Evolutionary conservation across 2,329 filamentous ascomycete species (phyloP), one percentile per base, ranked within the genome.

Genomic region (Cladobotryum mycophilum): DNA sequence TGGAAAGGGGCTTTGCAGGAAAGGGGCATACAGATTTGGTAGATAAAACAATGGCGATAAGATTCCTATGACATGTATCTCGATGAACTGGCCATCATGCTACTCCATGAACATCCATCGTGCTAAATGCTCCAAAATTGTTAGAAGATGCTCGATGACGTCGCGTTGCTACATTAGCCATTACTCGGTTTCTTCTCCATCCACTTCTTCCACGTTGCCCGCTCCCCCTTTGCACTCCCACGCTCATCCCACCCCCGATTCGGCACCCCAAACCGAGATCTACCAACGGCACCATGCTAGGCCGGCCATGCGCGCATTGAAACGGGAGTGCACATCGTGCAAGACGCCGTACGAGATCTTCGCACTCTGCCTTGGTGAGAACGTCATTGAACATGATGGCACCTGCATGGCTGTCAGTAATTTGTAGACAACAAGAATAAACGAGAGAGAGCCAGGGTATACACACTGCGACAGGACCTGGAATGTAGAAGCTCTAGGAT

Each of bases 371-470:
- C 1, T 63, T 55, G 0, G 73, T 74, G 7, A 93, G 68, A 5
- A 70, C 62, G 60, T 95, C 89, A 58, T 92, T 92, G 68, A 95
- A 95, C 87, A 91, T 92, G 63, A 93, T 83, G 2, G 89, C 87
- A 35, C 72, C 75, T 77, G 6, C 9, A 14, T 0, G 1, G 1
- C 12, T 22, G 18, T 35, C 41, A 34, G 22, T 8, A 20, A 14
- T 13, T 14, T 18, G 44, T n/a, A 48, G 41, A 5, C 20, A 22
- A 20, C 20, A 17, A n/a, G 41, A 22, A n/a, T 11, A 20, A 5
- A 20, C 22, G 15, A 4, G 6, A 7, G 14, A 12, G 9, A 18
- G 2, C 4, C 12, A 3, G 5, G n/a, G 20, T 0, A 4, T 2
- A 60, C 71, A 55, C 63, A 77, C 86, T 88, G 48, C 87, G 76